Percentiles rank a stretch among this genome's conserved stretches.
Conservation (phyloP, 371 early-diverging fungal species). For the Mucor piriformis region DNA sequence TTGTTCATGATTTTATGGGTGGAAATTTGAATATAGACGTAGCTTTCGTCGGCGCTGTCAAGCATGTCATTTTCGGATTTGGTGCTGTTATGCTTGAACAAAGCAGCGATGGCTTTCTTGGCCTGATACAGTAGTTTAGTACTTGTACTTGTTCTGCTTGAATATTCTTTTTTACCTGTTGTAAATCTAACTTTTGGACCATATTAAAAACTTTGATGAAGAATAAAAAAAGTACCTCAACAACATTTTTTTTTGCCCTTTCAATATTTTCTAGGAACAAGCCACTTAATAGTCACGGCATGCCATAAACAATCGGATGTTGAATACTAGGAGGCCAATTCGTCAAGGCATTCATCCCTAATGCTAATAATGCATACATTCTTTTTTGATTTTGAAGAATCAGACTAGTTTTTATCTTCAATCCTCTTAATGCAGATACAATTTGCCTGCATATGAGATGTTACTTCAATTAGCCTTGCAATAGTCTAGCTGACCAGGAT, state of each 20-base stretch:
- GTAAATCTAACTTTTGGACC: conserved; percentile 16
- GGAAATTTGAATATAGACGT: conserved; percentile 13
- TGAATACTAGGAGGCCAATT: too few species aligned
- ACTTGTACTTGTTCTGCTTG: neutral
- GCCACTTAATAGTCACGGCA: neutral
- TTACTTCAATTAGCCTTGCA: too few species aligned
- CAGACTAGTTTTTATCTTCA: too few species aligned
- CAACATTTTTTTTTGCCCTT: neutral
- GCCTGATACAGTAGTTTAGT: conserved; percentile 3
- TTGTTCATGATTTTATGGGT: conserved; percentile 28
- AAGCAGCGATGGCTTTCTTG: conserved; percentile 27
- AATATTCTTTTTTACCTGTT: conserved; percentile 7
- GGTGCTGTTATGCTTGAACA: conserved; percentile 16
- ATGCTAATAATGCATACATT: too few species aligned
- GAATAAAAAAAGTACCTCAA: neutral
- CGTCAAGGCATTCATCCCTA: too few species aligned
- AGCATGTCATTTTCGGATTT: conserved; percentile 18
- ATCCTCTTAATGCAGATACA: too few species aligned
- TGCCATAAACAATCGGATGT: too few species aligned
- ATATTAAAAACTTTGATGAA: neutral
- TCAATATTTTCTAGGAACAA: neutral
- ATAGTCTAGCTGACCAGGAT: too few species aligned
- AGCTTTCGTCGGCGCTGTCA: conserved; percentile 12
- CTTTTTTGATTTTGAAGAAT: too few species aligned
- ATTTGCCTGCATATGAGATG: too few species aligned